phyloP scores from a whole-genome alignment of 768 basidiomycete genomes.

The Nidularia pulvinata region DNA sequence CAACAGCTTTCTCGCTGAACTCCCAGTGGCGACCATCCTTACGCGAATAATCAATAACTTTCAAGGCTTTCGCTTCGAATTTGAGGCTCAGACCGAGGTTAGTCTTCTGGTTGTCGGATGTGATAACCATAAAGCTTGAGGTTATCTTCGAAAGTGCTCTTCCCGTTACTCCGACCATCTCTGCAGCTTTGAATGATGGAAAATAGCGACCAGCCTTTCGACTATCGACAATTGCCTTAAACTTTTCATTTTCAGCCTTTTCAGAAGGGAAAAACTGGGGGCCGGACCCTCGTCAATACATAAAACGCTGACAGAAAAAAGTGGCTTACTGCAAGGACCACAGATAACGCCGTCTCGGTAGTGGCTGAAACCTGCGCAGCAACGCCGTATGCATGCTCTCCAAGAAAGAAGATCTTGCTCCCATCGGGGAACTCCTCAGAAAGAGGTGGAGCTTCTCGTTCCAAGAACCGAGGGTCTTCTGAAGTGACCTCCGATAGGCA shows the following conservation, averaged over 20 bases:
- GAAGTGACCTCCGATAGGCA: constrained; percentile 76
- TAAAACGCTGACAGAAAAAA: neutral
- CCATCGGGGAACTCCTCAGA: constrained; percentile 90
- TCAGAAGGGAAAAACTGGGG: constrained; percentile 87
- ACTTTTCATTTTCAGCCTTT: constrained; percentile 73
- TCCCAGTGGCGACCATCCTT: constrained; percentile 91
- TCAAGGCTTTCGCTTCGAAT: constrained; percentile 91
- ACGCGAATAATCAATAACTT: constrained; percentile 90
- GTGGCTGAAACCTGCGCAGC: constrained; percentile 88
- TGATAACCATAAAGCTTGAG: constrained; percentile 90
- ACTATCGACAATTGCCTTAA: constrained; percentile 67
- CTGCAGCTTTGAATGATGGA: constrained; percentile 79
- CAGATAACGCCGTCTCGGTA: constrained; percentile 67
- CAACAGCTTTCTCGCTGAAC: constrained; percentile 85
- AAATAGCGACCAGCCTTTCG: constrained; percentile 58
- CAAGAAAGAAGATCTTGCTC: constrained; percentile 94
- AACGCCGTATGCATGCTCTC: constrained; percentile 93
- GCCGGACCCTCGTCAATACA: neutral
- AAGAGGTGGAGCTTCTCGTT: constrained; percentile 79
- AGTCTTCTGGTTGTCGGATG: constrained; percentile 72
- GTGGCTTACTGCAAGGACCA: constrained; percentile 77
- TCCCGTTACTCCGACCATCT: constrained; percentile 70
- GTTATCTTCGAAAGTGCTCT: constrained; percentile 89
- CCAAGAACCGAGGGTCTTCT: constrained; percentile 88
- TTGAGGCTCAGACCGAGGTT: constrained; percentile 96